A percentile compares a stretch with the other conserved stretches of the same genome.
Conservation (phyloP, 2,329 filamentous ascomycete genomes). For the Didymella pomorum region DNA sequence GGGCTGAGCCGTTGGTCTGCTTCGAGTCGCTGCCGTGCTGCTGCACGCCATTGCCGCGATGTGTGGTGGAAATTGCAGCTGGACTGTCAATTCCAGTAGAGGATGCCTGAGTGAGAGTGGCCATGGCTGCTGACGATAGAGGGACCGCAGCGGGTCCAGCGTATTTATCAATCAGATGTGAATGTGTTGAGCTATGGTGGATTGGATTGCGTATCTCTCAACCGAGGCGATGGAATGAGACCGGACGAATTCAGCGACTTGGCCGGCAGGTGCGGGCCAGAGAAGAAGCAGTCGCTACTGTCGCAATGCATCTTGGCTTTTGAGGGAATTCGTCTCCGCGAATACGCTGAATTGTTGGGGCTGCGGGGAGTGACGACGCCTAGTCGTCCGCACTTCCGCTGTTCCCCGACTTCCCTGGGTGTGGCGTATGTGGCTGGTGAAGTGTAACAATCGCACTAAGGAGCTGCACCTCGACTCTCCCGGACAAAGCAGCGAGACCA, state of each 20-base stretch:
- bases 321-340: not conserved
- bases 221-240: slow-evolving; percentile 21
- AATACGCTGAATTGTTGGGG: slow-evolving; percentile 9
- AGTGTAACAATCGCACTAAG: not conserved
- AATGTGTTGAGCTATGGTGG: slow-evolving; percentile 7
- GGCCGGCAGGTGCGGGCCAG: slow-evolving; percentile 13
- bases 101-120: slow-evolving; percentile 36
- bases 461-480: slow-evolving; percentile 7
- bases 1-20: slow-evolving; percentile 21
- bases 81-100: slow-evolving; percentile 34
- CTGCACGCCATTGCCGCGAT: slow-evolving; percentile 22
- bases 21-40: slow-evolving; percentile 4
- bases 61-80: slow-evolving; percentile 33
- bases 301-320: slow-evolving; percentile 13
- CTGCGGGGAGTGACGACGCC: slow-evolving; percentile 14
- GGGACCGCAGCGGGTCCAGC: not conserved
- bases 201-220: slow-evolving; percentile 10
- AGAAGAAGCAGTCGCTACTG: not conserved
- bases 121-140: slow-evolving; percentile 33
- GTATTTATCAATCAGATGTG: slow-evolving; percentile 1
- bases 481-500: slow-evolving; percentile 1
- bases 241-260: slow-evolving; percentile 8
- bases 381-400: not conserved
- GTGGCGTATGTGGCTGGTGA: not conserved
- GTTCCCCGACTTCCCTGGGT: not conserved